Evolutionary conservation across 2,329 filamentous ascomycete species (phyloP), one percentile per base, ranked within the genome.

Genomic region (Fusarium miscanthi): DNA sequence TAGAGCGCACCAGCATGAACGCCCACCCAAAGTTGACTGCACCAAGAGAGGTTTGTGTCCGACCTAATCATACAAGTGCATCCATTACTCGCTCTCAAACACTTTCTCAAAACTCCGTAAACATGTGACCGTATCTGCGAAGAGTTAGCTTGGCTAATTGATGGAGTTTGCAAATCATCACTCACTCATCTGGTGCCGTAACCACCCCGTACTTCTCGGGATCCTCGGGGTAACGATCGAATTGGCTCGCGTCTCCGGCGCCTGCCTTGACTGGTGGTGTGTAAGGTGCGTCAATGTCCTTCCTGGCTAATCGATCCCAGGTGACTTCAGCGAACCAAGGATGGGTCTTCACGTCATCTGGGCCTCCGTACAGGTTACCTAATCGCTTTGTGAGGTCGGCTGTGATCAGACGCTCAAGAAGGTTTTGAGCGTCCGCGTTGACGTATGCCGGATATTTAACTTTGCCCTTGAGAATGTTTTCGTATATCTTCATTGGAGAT

Each of bases 401-500:
- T 31, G 96, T 99, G 82, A 99, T 98, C 76, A 99, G 88, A 77
- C 94, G 93, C 79, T 96, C 92, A 40, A 99, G 89, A 64, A 99
- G 87, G 81, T 98, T 93, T 80, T 97, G 94, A 0, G 96, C 96
- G 80, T 98, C 96, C 3, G 93, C 91, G 80, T 98, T 94, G 78
- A 99, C 93, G 81, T 98, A 99, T 10, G 93, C 92, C 59, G 96
- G 96, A 81, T 98, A 99, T 84, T 98, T 98, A 82, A 99, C 93
- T 77, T 93, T 92, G 67, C 95, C 96, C 79, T 94, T 95, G 73
- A 99, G 89, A 78, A 99, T 99, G 82, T 99, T 99, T 85, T 99
- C 96, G 85, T 99, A 99, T 79, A 99, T 99, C 84, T 97, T 98
- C 90, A 99, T 97, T 6, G 96, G 95, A 48, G 94, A 97, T 61